Evolutionary conservation across 1,284 basidiomycete genomes (phyloP), one percentile per base, ranked within the genome.

Genomic region (Entoloma clypeatum): DNA sequence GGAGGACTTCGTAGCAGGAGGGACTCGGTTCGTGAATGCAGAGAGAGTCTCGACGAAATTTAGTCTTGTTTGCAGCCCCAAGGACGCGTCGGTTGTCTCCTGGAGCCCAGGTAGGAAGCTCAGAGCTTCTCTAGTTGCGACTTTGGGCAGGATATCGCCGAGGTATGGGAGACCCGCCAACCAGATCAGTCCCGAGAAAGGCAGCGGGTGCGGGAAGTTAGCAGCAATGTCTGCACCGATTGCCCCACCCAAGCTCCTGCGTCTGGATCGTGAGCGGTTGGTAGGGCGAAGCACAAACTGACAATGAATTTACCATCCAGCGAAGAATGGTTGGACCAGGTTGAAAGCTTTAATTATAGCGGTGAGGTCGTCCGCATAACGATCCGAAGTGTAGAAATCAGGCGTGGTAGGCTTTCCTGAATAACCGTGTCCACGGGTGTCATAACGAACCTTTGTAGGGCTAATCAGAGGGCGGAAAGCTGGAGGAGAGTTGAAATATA

Each of bases 381-480:
- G 43, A 27, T 43, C 44, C 8, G 53, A 59, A 16, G 46, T 47
- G 43, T 59, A 51, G 4, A 42, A 53, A 29, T 54, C 53, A 9
- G 47, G 43, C 9, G 43, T 52, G 22, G 50, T 32, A 10, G 58
- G 60, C 29, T 58, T 60, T 17, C 56, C 60, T 35, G 57, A 59
- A 36, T 51, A 49, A 14, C 58, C 60, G 47, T 60, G 56, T 9
- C 58, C 59, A 26, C 60, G 50, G 37, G 40, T 44, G 13, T 50
- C 48, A 36, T 45, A 50, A 13, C 48, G 44, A 19, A 50, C 45
- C 48, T 50, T 5, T 5, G 19, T 9, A 28, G 16, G 24, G n/a
- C 11, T 6, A 26, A 29, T 23, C 13, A 21, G 6, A 39, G 21
- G 26, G 22, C 13, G 6, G 23, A 10, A 31, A 25, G 13, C 9